Evolutionary conservation across 305 asterid species (phyloP), one percentile per base, ranked within the genome.

Genomic region (Vinca major): DNA sequence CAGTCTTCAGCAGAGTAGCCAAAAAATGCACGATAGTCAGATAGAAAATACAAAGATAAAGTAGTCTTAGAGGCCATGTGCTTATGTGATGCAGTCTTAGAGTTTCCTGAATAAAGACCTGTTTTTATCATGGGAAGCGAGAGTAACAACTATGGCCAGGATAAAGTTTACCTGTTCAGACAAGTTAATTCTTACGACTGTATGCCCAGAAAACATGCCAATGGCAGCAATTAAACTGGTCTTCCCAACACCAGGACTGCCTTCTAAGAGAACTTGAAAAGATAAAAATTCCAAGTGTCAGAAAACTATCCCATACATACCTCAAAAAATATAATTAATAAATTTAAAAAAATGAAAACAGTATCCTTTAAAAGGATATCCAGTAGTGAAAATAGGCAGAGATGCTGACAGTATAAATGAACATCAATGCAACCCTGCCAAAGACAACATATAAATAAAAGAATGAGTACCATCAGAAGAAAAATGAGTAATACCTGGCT

Each of bases 241-340:
- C 80, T 94, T 94, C 60, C 99, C 99, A 78, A 94, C 99, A 61
- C 99, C 99, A 4, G 99, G 99, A 77, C 99, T 94, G 65, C 99
- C 99, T 86, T 94, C 99, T 87, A 94, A 70, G 84, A 94, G 79
- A 75, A 91, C 99, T 91, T 71, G 62, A 62, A 75, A 75, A 71
- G 73, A 76, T 52, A 66, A 74, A 76, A 76, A 69, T 37, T 68
- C 55, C 69, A 68, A 76, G 45, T 57, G 71, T 86, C 67, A 88
- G 85, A 74, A 68, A 58, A 56, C 50, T 36, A 19, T 33, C 17
- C 21, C 57, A 50, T 19, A 49, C 39, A 12, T 6, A 26, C 33
- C 33, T 1, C 33, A 26, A 26, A 26, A 26, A 26, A 26, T 26
- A 26, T 26, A 26, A 26, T 26, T 26, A 26, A 26, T 26, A 26